These are phyloP conservation scores for Phaeophleospora eucalypticola DNA, from an alignment of 2,329 filamentous ascomycete genomes.

Conservation along the genomic window DNA sequence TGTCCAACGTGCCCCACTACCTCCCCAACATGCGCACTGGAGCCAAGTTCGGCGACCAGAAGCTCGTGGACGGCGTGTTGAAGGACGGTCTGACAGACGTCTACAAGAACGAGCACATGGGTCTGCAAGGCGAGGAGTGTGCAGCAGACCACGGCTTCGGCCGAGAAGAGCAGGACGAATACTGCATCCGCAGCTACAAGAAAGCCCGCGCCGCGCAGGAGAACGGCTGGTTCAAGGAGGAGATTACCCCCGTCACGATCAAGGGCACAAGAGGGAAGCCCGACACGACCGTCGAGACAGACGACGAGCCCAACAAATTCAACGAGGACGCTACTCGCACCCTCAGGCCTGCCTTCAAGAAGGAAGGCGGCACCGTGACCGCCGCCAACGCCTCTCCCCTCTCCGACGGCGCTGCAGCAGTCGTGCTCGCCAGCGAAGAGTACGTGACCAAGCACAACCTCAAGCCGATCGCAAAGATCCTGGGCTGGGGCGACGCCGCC, in stretches of 20 bases:
- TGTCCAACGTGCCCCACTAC: constrained; percentile 98
- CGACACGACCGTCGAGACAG: constrained; percentile 62
- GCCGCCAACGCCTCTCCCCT: constrained; percentile 94
- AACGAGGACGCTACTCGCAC: constrained; percentile 50
- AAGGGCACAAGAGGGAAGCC: constrained; percentile 88
- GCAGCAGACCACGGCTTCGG: constrained; percentile 75
- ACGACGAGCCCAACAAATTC: constrained; percentile 93
- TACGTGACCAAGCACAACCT: constrained; percentile 89
- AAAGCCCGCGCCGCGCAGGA: constrained; percentile 84
- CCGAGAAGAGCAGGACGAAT: constrained; percentile 86
- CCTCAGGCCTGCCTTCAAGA: constrained; percentile 72
- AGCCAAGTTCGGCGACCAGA: constrained; percentile 90
- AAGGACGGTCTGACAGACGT: constrained; percentile 94
- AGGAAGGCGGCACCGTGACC: constrained; percentile 76
- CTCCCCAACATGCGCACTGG: constrained; percentile 80
- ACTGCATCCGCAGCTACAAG: constrained; percentile 92
- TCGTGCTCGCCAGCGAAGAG: constrained; percentile 89
- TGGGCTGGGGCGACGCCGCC: constrained; percentile 93
- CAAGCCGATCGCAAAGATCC: constrained; percentile 92
- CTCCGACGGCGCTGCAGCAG: constrained; percentile 87
- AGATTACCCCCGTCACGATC: constrained; percentile 88
- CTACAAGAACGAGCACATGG: constrained; percentile 97
- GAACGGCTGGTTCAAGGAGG: constrained; percentile 72
- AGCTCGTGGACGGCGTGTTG: constrained; percentile 82
- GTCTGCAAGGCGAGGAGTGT: constrained; percentile 86